These are phyloP conservation scores for Sphaerulina populicola DNA, from an alignment of 2,329 filamentous ascomycete species.

Conservation along the genomic window DNA sequence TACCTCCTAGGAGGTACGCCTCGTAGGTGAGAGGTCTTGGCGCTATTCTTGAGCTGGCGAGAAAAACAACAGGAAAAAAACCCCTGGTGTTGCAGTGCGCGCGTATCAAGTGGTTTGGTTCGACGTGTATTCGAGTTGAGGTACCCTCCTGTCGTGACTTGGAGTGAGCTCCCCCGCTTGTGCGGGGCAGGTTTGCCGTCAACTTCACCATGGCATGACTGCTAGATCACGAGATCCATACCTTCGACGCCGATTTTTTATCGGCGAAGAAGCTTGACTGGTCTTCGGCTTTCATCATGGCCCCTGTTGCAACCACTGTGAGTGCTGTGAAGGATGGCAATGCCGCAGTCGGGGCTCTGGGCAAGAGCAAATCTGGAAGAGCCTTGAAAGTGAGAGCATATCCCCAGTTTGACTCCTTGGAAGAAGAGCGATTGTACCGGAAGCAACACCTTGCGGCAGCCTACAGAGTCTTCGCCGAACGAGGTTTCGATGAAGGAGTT, in stretches of 20 bases:
- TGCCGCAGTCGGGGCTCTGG: slow-evolving; percentile 39
- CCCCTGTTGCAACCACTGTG: slow-evolving; percentile 32
- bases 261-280: no score
- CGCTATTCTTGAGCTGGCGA: no score
- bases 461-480: slow-evolving; percentile 39
- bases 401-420: slow-evolving; percentile 33
- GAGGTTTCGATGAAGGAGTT: slow-evolving; percentile 35
- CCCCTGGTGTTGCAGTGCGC: no score
- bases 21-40: no score
- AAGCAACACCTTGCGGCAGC: slow-evolving; percentile 40
- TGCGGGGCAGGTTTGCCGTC: no score
- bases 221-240: background rate
- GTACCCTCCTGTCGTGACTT: no score
- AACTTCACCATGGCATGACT: no score
- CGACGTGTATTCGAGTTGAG: no score
- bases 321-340: slow-evolving; percentile 36
- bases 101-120: no score
- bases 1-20: no score
- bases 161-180: no score
- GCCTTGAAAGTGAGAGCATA: slow-evolving; percentile 42
- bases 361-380: slow-evolving; percentile 40
- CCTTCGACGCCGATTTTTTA: background rate
- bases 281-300: slow-evolving; percentile 25
- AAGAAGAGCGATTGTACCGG: slow-evolving; percentile 35
- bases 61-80: no score